Evolutionary conservation across 1,139 yeast species (phyloP).

Genomic region (Pichia sp.): DNA sequence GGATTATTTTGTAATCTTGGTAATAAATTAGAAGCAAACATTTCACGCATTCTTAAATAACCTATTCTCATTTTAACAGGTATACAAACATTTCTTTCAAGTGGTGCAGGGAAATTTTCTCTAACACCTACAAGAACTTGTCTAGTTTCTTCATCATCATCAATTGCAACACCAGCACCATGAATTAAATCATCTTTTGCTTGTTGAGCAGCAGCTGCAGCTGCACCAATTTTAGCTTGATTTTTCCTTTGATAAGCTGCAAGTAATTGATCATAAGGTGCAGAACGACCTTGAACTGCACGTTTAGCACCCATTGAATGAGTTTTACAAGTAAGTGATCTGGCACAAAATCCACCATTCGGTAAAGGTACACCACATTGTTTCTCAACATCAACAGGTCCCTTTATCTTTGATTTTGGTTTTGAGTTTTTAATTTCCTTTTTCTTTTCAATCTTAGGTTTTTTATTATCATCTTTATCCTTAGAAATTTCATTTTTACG

Average conservation of each 20-base stretch:
- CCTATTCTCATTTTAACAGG: slow-evolving; percentile 66
- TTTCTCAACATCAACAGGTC: slow-evolving; percentile 86
- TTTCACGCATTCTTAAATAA: slow-evolving; percentile 75
- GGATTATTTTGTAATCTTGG: slow-evolving; percentile 36
- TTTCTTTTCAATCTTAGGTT: slow-evolving; percentile 33
- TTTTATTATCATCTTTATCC: slow-evolving; percentile 17
- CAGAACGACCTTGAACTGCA: slow-evolving; percentile 87
- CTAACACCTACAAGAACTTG: slow-evolving; percentile 90
- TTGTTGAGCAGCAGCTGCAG: slow-evolving; percentile 59
- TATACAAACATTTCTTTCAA: slow-evolving; percentile 66
- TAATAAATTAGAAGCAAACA: slow-evolving; percentile 59
- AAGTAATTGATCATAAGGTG: slow-evolving; percentile 80
- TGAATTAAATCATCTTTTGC: slow-evolving; percentile 38
- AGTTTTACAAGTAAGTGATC: slow-evolving; percentile 92
- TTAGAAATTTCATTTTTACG: slow-evolving; percentile 6
- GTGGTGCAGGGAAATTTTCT: slow-evolving; percentile 70
- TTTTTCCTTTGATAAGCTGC: slow-evolving; percentile 89
- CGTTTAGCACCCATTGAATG: slow-evolving; percentile 98
- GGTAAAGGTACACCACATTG: slow-evolving; percentile 96
- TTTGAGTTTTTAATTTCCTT: slow-evolving; percentile 25
- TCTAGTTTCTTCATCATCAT: slow-evolving; percentile 90
- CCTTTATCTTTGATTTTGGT: slow-evolving; percentile 56
- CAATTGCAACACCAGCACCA: slow-evolving; percentile 34
- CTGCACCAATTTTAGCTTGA: slow-evolving; percentile 83
- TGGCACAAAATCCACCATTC: slow-evolving; percentile 87